Percentiles rank a stretch among this genome's conserved stretches.
These are phyloP conservation scores for Melanogaster broomeanus DNA, from an alignment of 768 basidiomycete genomes.

Conservation along the genomic window DNA sequence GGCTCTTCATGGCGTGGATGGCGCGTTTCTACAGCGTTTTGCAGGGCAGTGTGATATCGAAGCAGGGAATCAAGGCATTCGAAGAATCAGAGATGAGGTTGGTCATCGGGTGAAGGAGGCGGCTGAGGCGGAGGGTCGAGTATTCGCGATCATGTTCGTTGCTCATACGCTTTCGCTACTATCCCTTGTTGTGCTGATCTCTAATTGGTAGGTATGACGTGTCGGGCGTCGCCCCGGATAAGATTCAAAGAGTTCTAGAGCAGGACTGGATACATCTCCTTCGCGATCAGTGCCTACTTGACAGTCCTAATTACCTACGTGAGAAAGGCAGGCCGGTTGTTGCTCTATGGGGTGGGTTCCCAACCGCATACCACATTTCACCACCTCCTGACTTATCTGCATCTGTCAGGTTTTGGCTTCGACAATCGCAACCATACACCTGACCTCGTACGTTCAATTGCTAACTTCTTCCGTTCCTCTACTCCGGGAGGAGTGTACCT, in stretches of 20 bases:
- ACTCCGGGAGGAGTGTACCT: constrained; percentile 78
- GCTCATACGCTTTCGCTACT: not conserved
- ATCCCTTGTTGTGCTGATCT: not conserved
- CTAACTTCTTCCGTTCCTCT: constrained; percentile 55
- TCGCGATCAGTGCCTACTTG: constrained; percentile 57
- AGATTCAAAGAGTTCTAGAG: constrained; percentile 65
- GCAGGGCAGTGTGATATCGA: constrained; percentile 63
- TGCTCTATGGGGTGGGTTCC: constrained; percentile 62
- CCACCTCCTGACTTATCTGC: not conserved
- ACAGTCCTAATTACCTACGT: constrained; percentile 71
- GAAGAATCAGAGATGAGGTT: constrained; percentile 70
- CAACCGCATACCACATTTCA: not conserved
- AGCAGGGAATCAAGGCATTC: constrained; percentile 55
- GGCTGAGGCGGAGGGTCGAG: constrained; percentile 77
- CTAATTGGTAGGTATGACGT: constrained; percentile 71
- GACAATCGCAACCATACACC: constrained; percentile 62
- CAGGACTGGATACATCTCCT: constrained; percentile 77
- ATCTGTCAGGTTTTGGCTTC: constrained; percentile 65
- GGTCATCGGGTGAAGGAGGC: constrained; percentile 71
- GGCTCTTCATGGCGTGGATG: constrained; percentile 79
- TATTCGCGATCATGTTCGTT: constrained; percentile 82
- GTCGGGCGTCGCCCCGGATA: constrained; percentile 70
- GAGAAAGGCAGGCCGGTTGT: constrained; percentile 73
- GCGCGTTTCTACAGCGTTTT: constrained; percentile 82
- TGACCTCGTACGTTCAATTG: constrained; percentile 52